Base-by-base conservation (phyloP, 805 yeast genomes). In the Candida corydali region DNA sequence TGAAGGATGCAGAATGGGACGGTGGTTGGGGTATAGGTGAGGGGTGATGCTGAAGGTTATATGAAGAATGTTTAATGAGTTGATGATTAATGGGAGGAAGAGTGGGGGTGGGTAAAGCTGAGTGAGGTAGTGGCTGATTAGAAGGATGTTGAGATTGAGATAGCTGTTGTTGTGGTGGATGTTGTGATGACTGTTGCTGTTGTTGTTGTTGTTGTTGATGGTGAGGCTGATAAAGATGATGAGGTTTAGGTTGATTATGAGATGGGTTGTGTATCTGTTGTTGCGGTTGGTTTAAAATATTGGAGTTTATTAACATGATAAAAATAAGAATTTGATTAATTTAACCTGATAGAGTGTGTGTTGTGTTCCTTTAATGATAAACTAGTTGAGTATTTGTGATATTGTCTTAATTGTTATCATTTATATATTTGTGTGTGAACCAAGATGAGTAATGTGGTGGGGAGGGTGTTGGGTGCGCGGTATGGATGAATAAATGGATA, bases 111-210 rank as follows among this genome's bases (percentile, higher is more conserved):
- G 34, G 34, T n/a, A 32, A 22, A 4, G 37, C n/a, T n/a, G n/a
- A n/a, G n/a, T n/a, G 32, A 10, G 37, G 37, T 26, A 34, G 26
- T 12, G 19, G 39, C 3, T 29, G 28, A 12, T n/a, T n/a, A n/a
- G n/a, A n/a, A n/a, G n/a, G 32, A 10, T 32, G 37, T 26, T 27
- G 26, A 17, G 19, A 35, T 3, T 29, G 28, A 12, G 5, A 22
- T 4, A 12, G 37, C 26, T 34, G 37, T 11, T n/a, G 35, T 15
- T 15, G 36, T 14, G 12, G 17, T 1, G 36, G 16, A 18, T 22
- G 34, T 22, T 11, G n/a, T 17, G 32, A 25, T 15, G 11, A 26
- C n/a, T 18, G 23, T 17, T 20, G 40, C 15, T 37, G 32, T 26
- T 31, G 36, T 26, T 33, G 25, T 14, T 10, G 32, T 15, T 31